These are phyloP conservation scores for Apostasia ramifera DNA, from an alignment of 106 monocot species.

Conservation along the genomic window DNA sequence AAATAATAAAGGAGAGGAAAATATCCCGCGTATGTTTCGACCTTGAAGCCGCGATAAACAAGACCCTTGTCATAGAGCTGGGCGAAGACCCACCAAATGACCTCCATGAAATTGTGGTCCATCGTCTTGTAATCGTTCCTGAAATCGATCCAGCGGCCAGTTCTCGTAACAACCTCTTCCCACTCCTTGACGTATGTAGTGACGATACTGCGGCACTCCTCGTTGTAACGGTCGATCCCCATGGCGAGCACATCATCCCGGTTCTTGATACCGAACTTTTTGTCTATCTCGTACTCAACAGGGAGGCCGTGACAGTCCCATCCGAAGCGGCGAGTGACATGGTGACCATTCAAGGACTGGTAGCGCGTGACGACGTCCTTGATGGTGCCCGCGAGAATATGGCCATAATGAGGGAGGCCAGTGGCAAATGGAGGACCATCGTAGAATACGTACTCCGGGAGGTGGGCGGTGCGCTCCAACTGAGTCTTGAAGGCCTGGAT, in stretches of 20 bases:
- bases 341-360: conserved; percentile 81
- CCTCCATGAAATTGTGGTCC: conserved; percentile 86
- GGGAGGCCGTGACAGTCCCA: conserved; percentile 99
- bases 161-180: conserved; percentile 78
- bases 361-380: conserved; percentile 97
- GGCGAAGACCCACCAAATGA: conserved; percentile 91
- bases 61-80: conserved; percentile 77
- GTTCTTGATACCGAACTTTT: conserved; percentile 47
- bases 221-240: conserved; percentile 84
- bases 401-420: conserved; percentile 90
- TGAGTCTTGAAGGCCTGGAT: conserved; percentile 84
- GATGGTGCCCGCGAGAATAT: conserved; percentile 98
- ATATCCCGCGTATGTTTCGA: not conserved
- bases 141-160: conserved; percentile 95
- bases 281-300: conserved; percentile 95
- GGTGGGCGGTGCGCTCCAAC: conserved; percentile 52
- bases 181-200: conserved; percentile 81
- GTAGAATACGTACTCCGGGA: conserved; percentile 92
- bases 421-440: conserved; percentile 98
- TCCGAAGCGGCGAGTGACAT: conserved; percentile 92
- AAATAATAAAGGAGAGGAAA: not conserved
- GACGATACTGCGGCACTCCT: conserved; percentile 79
- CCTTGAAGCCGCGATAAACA: conserved; percentile 86
- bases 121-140: conserved; percentile 94
- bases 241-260: conserved; percentile 65